phyloP scores from a whole-genome alignment of 306 rosid species.

The Acmispon strigosus region DNA sequence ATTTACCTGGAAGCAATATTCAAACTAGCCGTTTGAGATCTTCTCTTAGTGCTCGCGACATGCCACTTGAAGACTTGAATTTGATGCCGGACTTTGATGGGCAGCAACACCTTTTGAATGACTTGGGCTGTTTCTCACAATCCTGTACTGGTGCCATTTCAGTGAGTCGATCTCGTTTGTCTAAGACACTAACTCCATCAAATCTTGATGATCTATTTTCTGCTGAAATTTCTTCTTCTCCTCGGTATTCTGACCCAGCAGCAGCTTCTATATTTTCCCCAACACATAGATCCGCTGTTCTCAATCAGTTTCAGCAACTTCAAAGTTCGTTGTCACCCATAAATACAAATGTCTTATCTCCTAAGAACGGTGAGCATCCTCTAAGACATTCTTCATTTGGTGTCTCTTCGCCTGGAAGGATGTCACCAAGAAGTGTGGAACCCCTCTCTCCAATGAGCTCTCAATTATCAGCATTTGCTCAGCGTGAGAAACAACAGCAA shows the following conservation, averaged over 20 bases:
- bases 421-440: constrained; percentile 79
- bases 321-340: constrained; percentile 71
- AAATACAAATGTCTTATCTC: constrained; percentile 61
- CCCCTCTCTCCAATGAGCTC: constrained; percentile 71
- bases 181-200: constrained; percentile 68
- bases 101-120: constrained; percentile 63
- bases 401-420: constrained; percentile 74
- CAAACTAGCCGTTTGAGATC: constrained; percentile 88
- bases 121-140: constrained; percentile 58
- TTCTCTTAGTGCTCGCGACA: constrained; percentile 79
- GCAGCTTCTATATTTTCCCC: constrained; percentile 64
- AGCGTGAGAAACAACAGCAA: constrained; percentile 59
- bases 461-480: constrained; percentile 50
- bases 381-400: constrained; percentile 57
- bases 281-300: constrained; percentile 64
- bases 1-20: constrained; percentile 72
- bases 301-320: constrained; percentile 79
- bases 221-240: constrained; percentile 67
- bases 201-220: constrained; percentile 82
- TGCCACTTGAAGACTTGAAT: constrained; percentile 46
- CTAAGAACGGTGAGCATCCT: constrained; percentile 61
- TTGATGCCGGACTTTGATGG: constrained; percentile 50
- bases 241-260: constrained; percentile 64
- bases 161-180: constrained; percentile 47
- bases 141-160: constrained; percentile 39